phyloP scores from a whole-genome alignment of 2,329 filamentous ascomycete species.

The Apiospora marii region DNA sequence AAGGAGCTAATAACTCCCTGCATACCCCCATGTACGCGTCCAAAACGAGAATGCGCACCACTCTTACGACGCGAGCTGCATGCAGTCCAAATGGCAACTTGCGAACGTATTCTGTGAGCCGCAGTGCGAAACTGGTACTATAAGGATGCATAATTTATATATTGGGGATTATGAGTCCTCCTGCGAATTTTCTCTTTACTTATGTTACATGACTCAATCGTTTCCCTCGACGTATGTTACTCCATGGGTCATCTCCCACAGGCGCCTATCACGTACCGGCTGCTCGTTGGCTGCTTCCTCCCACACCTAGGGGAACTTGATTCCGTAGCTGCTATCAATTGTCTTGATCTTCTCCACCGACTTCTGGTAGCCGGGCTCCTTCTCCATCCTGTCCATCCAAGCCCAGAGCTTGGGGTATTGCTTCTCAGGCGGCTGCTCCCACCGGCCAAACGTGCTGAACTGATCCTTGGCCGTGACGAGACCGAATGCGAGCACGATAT shows the following conservation, averaged over 20 bases:
- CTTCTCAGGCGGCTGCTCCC: conserved; percentile 48
- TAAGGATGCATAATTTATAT: background rate
- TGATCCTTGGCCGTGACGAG: conserved; percentile 53
- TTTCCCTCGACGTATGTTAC: background rate
- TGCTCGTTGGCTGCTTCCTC: no score
- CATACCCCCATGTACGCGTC: background rate
- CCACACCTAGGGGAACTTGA: conserved; percentile 36
- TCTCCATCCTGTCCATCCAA: conserved; percentile 55
- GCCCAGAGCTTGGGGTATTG: conserved; percentile 54
- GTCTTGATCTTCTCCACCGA: conserved; percentile 58
- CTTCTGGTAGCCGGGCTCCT: conserved; percentile 56
- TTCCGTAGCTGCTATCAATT: conserved; percentile 52
- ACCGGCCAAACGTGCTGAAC: conserved; percentile 51
- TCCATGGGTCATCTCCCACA: background rate
- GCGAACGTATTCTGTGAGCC: background rate
- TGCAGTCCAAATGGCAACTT: background rate
- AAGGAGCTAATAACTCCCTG: conserved; percentile 2
- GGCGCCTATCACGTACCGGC: background rate
- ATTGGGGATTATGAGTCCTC: background rate
- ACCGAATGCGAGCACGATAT: conserved; percentile 62
- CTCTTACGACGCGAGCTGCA: background rate
- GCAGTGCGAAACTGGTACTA: background rate
- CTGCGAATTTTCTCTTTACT: background rate
- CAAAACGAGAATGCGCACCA: background rate
- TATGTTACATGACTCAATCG: background rate